Evolutionary conservation across 2,329 filamentous ascomycete genomes (phyloP).

Genomic region (Penicillium palitans): DNA sequence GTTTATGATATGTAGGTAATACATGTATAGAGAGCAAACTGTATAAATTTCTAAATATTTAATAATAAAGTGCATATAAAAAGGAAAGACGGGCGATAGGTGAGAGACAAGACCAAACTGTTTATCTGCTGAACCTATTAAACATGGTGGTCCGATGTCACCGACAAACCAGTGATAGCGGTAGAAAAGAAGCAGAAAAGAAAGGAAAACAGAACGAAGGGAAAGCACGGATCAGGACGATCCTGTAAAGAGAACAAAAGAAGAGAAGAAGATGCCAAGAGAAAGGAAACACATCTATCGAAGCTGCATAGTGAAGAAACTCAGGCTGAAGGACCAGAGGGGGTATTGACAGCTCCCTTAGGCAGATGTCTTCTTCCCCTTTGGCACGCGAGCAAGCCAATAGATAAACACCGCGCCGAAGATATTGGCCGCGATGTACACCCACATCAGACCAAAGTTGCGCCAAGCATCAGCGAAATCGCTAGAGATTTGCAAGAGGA

Average conservation of each 20-base stretch:
- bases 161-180: background rate
- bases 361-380: conserved; percentile 1
- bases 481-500: background rate
- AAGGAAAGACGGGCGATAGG: background rate
- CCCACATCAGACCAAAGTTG: conserved; percentile 19
- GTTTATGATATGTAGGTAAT: background rate
- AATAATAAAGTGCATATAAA: no score
- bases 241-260: background rate
- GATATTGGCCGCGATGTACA: conserved; percentile 13
- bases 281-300: background rate
- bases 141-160: background rate
- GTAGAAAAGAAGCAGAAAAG: background rate
- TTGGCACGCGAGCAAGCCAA: conserved; percentile 15
- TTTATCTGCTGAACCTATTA: background rate
- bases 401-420: conserved; percentile 10
- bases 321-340: background rate
- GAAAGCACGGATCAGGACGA: background rate
- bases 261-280: background rate
- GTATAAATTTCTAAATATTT: background rate
- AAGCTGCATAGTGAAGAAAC: background rate
- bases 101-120: background rate
- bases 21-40: background rate
- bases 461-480: conserved; percentile 10
- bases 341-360: background rate
- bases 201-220: no score